phyloP scores from a whole-genome alignment of 2,329 filamentous ascomycete species.

The Cladosporium sp. region DNA sequence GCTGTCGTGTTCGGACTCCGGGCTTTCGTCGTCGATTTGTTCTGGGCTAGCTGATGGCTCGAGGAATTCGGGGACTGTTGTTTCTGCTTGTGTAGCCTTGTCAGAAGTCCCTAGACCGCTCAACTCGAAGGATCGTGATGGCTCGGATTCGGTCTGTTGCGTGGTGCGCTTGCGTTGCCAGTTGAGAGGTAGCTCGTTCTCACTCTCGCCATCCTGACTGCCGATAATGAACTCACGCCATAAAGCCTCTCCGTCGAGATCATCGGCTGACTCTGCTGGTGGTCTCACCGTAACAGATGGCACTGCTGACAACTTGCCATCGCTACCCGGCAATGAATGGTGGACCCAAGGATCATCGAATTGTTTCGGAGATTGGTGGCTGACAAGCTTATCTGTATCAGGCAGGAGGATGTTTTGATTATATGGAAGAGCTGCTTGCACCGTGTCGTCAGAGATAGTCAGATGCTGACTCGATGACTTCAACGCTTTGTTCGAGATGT shows the following conservation, averaged over 20 bases:
- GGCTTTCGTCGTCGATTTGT: not conserved
- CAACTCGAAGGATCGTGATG: constrained; percentile 12
- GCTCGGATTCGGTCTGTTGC: not conserved
- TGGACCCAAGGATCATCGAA: too few relatives aligned
- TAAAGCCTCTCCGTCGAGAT: constrained; percentile 17
- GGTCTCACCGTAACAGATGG: too few relatives aligned
- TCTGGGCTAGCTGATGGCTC: not conserved
- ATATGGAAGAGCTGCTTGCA: too few relatives aligned
- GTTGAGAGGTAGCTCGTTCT: not conserved
- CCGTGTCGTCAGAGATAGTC: not conserved
- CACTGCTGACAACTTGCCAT: too few relatives aligned
- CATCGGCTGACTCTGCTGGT: too few relatives aligned
- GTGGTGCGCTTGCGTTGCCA: constrained; percentile 5
- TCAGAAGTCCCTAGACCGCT: constrained; percentile 16
- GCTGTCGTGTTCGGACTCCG: not conserved
- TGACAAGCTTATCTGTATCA: too few relatives aligned
- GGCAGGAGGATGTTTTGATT: too few relatives aligned
- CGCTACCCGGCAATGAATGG: too few relatives aligned
- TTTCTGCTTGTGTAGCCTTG: constrained; percentile 10
- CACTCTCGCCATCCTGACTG: constrained; percentile 17
- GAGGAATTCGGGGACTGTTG: not conserved
- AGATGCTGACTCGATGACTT: constrained; percentile 5
- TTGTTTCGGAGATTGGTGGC: too few relatives aligned
- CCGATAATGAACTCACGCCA: constrained; percentile 25
- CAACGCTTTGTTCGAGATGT: constrained; percentile 3